phyloP scores from a whole-genome alignment of 768 basidiomycete genomes.

The Russula virescens region DNA sequence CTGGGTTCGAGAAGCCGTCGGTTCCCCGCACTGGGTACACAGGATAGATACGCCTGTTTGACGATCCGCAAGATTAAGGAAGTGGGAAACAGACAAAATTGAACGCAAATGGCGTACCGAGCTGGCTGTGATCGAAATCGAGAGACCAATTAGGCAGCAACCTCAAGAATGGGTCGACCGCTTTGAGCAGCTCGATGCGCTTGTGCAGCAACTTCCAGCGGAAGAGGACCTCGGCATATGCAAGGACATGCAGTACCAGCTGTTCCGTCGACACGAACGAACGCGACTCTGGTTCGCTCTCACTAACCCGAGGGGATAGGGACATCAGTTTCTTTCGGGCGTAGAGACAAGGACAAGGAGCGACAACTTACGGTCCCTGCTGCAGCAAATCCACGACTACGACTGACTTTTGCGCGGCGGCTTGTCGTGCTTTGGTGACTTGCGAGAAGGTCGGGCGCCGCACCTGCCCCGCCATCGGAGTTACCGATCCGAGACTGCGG shows the following conservation, averaged over 20 bases:
- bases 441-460: conserved; percentile 40
- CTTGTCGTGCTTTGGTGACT: conserved; percentile 31
- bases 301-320: not conserved
- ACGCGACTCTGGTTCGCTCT: not conserved
- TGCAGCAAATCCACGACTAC: conserved; percentile 29
- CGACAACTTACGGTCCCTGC: conserved; percentile 14
- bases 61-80: not conserved
- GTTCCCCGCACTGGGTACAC: conserved; percentile 23
- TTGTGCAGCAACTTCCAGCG: conserved; percentile 69
- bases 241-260: conserved; percentile 49
- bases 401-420: conserved; percentile 36
- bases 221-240: conserved; percentile 71
- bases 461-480: conserved; percentile 20
- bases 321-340: too few relatives aligned
- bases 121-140: conserved; percentile 25
- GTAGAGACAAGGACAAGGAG: not conserved
- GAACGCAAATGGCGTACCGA: conserved; percentile 16
- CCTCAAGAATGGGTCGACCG: conserved; percentile 36
- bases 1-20: conserved; percentile 42
- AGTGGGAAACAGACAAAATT: not conserved
- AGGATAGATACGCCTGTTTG: conserved; percentile 30
- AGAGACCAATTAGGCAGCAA: not conserved
- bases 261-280: conserved; percentile 32
- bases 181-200: conserved; percentile 67
- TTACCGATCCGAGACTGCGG: conserved; percentile 8